These are phyloP conservation scores for Monilinia polystroma DNA, from an alignment of 2,329 filamentous ascomycete species.

Conservation along the genomic window DNA sequence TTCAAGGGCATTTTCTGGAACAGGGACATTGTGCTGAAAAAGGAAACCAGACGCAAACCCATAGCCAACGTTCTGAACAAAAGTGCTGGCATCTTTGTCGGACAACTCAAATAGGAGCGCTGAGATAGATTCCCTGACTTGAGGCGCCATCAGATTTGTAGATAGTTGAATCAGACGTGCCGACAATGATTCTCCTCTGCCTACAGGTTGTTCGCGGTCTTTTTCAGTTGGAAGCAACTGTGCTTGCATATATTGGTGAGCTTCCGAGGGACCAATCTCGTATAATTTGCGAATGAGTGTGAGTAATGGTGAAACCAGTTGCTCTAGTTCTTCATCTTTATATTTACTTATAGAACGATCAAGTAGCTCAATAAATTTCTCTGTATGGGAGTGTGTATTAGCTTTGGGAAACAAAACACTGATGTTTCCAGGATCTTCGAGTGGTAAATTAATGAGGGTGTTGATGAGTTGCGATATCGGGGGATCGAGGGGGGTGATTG, in stretches of 20 bases:
- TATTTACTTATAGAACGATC: conserved; percentile 64
- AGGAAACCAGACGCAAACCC: conserved; percentile 91
- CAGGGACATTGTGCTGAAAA: conserved; percentile 75
- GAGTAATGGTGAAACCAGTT: conserved; percentile 68
- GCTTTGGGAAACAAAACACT: conserved; percentile 63
- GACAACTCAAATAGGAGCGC: conserved; percentile 85
- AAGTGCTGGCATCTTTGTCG: conserved; percentile 71
- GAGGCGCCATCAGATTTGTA: conserved; percentile 68
- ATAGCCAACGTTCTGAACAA: conserved; percentile 91
- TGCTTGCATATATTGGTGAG: conserved; percentile 61
- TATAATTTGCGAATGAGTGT: conserved; percentile 71
- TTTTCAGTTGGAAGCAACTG: conserved; percentile 72
- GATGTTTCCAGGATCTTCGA: conserved; percentile 51
- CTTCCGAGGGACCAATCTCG: conserved; percentile 61
- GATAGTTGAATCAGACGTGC: conserved; percentile 76
- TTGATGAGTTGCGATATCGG: conserved; percentile 75
- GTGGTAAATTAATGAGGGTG: conserved; percentile 74
- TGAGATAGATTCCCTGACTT: conserved; percentile 71
- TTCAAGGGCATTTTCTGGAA: conserved; percentile 66
- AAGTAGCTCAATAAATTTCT: conserved; percentile 69
- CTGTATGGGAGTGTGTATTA: conserved; percentile 58
- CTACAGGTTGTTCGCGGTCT: conserved; percentile 76
- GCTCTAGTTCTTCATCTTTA: conserved; percentile 68
- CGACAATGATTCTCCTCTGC: conserved; percentile 70
- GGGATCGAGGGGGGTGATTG: conserved; percentile 67